Base-by-base conservation (phyloP, 2,329 filamentous ascomycete genomes). In the Hymenoscyphus salicellus region DNA sequence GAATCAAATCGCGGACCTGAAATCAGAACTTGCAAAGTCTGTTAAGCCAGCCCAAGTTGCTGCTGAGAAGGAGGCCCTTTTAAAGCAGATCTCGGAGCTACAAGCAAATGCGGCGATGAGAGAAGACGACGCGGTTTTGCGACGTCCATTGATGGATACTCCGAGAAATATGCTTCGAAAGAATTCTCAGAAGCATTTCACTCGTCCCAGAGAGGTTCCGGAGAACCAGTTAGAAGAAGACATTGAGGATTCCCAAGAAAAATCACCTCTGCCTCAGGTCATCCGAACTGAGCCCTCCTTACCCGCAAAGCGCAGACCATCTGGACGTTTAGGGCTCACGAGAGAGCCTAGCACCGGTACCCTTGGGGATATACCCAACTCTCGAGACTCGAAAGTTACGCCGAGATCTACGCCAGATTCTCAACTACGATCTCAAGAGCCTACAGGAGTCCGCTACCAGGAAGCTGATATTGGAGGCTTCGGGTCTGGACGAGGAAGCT, bases 141-240 rank as follows among this genome's bases (percentile, higher is more conserved):
- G n/a, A 20, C 46, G 11, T 52, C 20, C 23, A 26, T 7, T 52
- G 20, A 26, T 52, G 20, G 46, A 23, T 23, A 26, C 46, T 26
- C 46, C 46, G 8, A 52, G 46, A 52, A 23, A 52, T 20, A 59
- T 43, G 33, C 57, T 59, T 28, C 33, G 32, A 26, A 59, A 41
- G n/a, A 59, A 59, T 26, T 41, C 36, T 20, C 57, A 41, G 8
- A 59, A 56, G 55, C 10, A 43, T n/a, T 26, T 43, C n/a, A 38
- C 36, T 41, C 33, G 33, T 26, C 32, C 5, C 1, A 26, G n/a
- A 20, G 20, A 59, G 36, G 46, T 46, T 20, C 57, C 20, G 16
- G 28, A 58, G 23, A 58, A 3, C 33, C 55, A 33, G 6, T n/a
- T 14, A 14, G 17, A 58, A 16, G 14, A n/a, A n/a, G n/a, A 32